Conservation (phyloP, 2,329 filamentous ascomycete species). For the Xylariaceae sp. region DNA sequence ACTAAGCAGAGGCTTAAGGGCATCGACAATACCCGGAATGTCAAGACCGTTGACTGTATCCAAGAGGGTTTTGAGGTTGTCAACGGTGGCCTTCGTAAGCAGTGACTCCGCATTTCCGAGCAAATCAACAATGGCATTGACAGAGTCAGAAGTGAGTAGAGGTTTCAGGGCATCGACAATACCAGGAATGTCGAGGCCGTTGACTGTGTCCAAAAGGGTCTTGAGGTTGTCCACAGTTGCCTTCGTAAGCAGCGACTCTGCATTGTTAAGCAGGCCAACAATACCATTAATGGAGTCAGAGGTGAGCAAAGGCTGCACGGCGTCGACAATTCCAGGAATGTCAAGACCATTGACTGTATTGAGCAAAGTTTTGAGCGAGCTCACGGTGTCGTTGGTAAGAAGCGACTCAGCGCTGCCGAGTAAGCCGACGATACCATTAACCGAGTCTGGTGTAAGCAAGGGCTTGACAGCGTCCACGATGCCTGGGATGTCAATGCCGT, state of each 20-base stretch:
- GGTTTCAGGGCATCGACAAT: constrained; percentile 23
- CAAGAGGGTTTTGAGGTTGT: not conserved
- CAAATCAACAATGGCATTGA: constrained; percentile 22
- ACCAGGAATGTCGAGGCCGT: constrained; percentile 30
- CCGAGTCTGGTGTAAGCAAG: constrained; percentile 32
- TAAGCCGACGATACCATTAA: constrained; percentile 22
- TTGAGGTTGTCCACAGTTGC: constrained; percentile 15
- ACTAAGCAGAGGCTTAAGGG: not conserved
- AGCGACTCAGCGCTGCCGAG: constrained; percentile 27
- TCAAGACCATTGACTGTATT: constrained; percentile 32
- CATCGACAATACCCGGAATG: not conserved
- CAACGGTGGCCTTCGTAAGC: not conserved
- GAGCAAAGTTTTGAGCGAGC: constrained; percentile 8
- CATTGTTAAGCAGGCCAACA: constrained; percentile 22
- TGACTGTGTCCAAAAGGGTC: constrained; percentile 31
- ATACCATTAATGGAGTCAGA: constrained; percentile 23
- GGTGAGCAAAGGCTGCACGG: constrained; percentile 30
- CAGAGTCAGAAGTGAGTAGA: constrained; percentile 30
- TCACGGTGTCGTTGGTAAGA: constrained; percentile 20
- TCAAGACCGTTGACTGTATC: not conserved
- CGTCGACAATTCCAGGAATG: constrained; percentile 23
- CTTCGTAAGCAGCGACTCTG: constrained; percentile 20
- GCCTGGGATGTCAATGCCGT: constrained; percentile 32
- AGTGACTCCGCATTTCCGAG: constrained; percentile 27
- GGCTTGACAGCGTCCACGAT: constrained; percentile 33